Percentiles rank a stretch among this genome's conserved stretches.
Evolutionary conservation across 352 stramenopile species (phyloP).

Genomic region (Blastocystis sp.): DNA sequence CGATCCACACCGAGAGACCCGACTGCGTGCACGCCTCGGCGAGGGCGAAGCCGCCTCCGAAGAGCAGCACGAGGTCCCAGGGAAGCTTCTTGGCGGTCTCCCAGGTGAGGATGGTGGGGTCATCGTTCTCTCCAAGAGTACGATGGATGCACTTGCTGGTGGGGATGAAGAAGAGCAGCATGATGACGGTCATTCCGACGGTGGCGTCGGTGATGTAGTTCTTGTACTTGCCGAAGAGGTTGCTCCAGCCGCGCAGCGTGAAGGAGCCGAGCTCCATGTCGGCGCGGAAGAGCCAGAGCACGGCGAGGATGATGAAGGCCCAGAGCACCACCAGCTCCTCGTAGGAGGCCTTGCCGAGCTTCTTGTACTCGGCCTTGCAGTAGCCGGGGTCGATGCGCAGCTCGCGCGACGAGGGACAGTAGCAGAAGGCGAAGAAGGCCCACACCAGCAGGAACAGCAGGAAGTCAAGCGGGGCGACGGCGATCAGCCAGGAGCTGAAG

Average conservation of each 20-base stretch:
- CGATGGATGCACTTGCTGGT: background rate
- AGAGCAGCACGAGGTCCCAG: constrained; percentile 46
- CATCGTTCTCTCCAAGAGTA: background rate
- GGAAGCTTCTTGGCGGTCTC: constrained; percentile 41
- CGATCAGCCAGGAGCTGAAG: constrained; percentile 29
- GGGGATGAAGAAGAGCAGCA: constrained; percentile 23
- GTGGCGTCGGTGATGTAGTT: constrained; percentile 11
- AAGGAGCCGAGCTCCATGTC: constrained; percentile 1
- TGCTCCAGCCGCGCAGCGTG: background rate
- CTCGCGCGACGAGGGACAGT: background rate
- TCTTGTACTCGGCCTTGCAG: constrained; percentile 20
- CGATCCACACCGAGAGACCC: constrained; percentile 27
- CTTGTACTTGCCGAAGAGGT: background rate
- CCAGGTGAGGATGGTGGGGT: constrained; percentile 29
- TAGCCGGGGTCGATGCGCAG: constrained; percentile 10
- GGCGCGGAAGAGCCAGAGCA: constrained; percentile 39
- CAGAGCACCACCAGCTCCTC: constrained; percentile 17
- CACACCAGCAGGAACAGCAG: constrained; percentile 24
- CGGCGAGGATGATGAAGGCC: constrained; percentile 3
- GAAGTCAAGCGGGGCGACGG: background rate
- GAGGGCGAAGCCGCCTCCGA: constrained; percentile 48
- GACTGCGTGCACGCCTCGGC: constrained; percentile 12
- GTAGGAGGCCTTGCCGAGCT: constrained; percentile 37
- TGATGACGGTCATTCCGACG: constrained; percentile 6
- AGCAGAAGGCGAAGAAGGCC: constrained; percentile 27